A percentile compares a stretch with the other conserved stretches of the same genome.
These are phyloP conservation scores for Panicum miliaceum DNA, from an alignment of 176 grass and related monocot genomes.

Conservation along the genomic window DNA sequence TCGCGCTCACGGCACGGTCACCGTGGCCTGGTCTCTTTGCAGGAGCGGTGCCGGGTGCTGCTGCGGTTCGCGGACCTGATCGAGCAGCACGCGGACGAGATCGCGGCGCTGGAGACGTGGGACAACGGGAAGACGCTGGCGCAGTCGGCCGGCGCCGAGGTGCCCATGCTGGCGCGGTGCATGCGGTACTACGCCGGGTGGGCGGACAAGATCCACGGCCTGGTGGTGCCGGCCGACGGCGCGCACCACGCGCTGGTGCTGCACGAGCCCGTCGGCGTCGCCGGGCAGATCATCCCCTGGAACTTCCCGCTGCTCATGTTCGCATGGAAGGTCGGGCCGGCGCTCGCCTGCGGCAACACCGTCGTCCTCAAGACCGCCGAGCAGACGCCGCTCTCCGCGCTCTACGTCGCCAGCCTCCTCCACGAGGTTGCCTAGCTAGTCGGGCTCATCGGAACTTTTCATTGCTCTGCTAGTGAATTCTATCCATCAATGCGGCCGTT, in stretches of 20 bases:
- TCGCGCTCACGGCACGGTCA: neutral
- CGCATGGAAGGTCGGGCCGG: constrained; percentile 91
- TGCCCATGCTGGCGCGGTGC: constrained; percentile 78
- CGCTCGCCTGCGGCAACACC: constrained; percentile 84
- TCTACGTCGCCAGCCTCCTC: constrained; percentile 68
- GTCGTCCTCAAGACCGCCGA: constrained; percentile 90
- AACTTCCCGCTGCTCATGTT: constrained; percentile 95
- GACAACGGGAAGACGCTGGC: constrained; percentile 90
- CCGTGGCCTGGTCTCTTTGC: neutral
- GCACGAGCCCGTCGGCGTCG: constrained; percentile 86
- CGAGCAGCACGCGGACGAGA: constrained; percentile 70
- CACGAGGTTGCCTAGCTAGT: constrained; percentile 48
- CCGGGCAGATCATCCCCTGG: constrained; percentile 88
- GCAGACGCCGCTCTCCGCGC: constrained; percentile 89
- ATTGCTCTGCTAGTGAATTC: neutral
- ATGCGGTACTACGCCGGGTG: constrained; percentile 94
- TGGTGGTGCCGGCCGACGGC: constrained; percentile 79
- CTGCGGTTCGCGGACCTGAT: constrained; percentile 86
- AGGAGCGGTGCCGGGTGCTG: constrained; percentile 83
- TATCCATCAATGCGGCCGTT: neutral
- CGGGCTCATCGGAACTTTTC: neutral
- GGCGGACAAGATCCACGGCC: constrained; percentile 90
- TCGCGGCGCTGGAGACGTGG: constrained; percentile 97
- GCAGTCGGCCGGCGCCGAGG: constrained; percentile 60
- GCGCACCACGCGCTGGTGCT: constrained; percentile 81